Percentiles rank a stretch among this genome's conserved stretches.
Evolutionary conservation across 2,329 filamentous ascomycete species (phyloP).

Genomic region (Calonectria hawksworthii): DNA sequence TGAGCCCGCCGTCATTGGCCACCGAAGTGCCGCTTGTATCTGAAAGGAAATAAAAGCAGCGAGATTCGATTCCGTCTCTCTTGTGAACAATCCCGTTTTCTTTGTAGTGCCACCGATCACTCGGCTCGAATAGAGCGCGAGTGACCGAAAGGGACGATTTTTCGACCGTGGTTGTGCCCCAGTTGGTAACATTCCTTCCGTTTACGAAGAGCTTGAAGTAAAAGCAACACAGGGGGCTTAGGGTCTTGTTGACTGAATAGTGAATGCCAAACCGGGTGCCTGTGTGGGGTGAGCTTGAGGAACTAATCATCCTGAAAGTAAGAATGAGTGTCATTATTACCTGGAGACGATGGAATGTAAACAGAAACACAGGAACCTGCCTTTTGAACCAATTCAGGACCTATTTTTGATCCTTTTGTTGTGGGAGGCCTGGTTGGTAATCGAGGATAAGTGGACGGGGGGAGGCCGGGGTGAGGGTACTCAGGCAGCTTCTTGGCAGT

Average conservation of each 20-base stretch:
- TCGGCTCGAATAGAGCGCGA: slow-evolving; percentile 64
- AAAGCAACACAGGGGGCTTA: slow-evolving; percentile 55
- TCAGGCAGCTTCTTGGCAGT: slow-evolving; percentile 60
- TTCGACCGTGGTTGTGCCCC: slow-evolving; percentile 61
- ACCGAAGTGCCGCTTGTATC: slow-evolving; percentile 52
- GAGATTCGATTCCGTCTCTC: slow-evolving; percentile 60
- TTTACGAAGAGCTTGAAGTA: slow-evolving; percentile 71
- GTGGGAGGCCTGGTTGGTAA: slow-evolving; percentile 45
- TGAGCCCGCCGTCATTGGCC: slow-evolving; percentile 68
- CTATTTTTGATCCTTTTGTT: slow-evolving; percentile 22
- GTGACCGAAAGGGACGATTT: slow-evolving; percentile 56
- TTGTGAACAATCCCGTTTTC: slow-evolving; percentile 51
- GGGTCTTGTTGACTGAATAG: slow-evolving; percentile 58
- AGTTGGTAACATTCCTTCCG: slow-evolving; percentile 64
- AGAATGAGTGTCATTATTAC: slow-evolving; percentile 48
- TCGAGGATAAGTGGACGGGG: slow-evolving; percentile 50
- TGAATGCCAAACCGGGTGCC: slow-evolving; percentile 67
- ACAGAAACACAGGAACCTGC: slow-evolving; percentile 63
- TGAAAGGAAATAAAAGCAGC: slow-evolving; percentile 65
- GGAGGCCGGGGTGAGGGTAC: slow-evolving; percentile 67
- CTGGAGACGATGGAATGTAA: slow-evolving; percentile 69
- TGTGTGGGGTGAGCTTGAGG: slow-evolving; percentile 43
- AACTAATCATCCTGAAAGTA: not conserved
- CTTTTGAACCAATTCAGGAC: slow-evolving; percentile 25
- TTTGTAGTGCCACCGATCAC: slow-evolving; percentile 56